Evolutionary conservation across 495 filamentous ascomycete genomes (phyloP).

Genomic region (Penicillium macrosclerotiorum): DNA sequence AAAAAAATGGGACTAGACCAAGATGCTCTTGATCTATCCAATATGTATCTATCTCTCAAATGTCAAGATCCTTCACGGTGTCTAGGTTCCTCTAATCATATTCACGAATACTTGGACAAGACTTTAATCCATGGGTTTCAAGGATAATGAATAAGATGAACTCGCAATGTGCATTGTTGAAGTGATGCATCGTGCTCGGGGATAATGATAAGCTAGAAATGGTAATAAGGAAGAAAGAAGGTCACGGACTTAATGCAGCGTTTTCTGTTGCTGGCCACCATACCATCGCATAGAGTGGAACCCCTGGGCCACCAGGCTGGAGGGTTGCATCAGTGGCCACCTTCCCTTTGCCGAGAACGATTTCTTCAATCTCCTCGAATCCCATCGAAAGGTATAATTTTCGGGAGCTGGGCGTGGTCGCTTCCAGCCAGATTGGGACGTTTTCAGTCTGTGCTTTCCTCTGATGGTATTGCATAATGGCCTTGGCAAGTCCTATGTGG

Average conservation of each 20-base stretch:
- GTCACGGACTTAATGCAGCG: no score
- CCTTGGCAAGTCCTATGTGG: constrained; percentile 22
- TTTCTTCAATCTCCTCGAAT: constrained; percentile 26
- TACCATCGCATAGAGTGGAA: constrained; percentile 32
- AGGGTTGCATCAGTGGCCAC: constrained; percentile 20
- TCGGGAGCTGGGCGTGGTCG: constrained; percentile 20
- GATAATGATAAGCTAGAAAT: background rate
- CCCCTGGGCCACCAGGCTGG: constrained; percentile 20
- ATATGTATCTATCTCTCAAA: background rate
- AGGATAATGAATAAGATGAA: no score
- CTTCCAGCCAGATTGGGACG: constrained; percentile 32
- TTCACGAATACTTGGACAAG: no score
- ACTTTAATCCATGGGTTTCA: no score
- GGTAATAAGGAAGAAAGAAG: background rate
- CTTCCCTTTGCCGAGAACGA: constrained; percentile 25
- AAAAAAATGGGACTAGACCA: no score
- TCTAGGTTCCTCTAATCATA: no score
- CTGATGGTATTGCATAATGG: constrained; percentile 23
- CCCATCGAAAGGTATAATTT: constrained; percentile 26
- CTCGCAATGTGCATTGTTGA: no score
- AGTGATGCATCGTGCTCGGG: no score
- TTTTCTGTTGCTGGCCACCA: constrained; percentile 23
- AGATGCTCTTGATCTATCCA: no score
- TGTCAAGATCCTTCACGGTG: no score
- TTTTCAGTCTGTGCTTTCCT: constrained; percentile 15